Evolutionary conservation across 352 stramenopile species (phyloP).

Genomic region (Pythium apleroticum): DNA sequence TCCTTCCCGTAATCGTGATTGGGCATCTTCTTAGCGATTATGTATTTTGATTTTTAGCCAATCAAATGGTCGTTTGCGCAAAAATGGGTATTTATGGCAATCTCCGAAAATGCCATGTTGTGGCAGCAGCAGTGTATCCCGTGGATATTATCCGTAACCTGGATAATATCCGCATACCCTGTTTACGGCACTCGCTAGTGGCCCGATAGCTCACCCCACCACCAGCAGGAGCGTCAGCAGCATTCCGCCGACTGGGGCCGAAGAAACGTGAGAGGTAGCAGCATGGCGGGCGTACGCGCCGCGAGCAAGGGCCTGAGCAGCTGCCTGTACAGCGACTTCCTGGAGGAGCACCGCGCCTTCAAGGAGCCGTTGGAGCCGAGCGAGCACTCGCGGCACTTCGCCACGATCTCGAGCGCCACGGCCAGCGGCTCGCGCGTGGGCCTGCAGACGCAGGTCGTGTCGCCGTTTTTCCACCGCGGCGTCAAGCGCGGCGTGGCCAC

Average conservation of each 20-base stretch:
- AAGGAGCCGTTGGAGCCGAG: constrained; percentile 38
- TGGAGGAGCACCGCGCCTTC: constrained; percentile 50
- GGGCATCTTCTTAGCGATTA: no score
- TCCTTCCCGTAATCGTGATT: background rate
- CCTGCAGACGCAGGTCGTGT: constrained; percentile 55
- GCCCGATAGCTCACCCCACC: constrained; percentile 14
- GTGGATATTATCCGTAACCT: no score
- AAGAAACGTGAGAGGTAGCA: background rate
- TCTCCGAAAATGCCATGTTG: no score
- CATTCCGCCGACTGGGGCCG: background rate
- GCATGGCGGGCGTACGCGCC: constrained; percentile 2
- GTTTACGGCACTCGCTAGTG: background rate
- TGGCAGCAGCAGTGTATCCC: no score
- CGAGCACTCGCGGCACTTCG: constrained; percentile 51
- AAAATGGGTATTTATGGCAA: background rate
- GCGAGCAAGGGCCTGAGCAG: constrained; percentile 53
- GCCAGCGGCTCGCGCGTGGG: constrained; percentile 51
- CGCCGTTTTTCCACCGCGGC: constrained; percentile 70
- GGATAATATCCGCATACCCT: background rate
- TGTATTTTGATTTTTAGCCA: background rate
- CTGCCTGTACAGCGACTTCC: constrained; percentile 68
- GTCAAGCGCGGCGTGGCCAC: constrained; percentile 66
- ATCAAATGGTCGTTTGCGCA: background rate
- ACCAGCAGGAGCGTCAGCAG: constrained; percentile 15
- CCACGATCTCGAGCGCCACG: constrained; percentile 53